Evolutionary conservation across 106 monocot genomes (phyloP), one percentile per base, ranked within the genome.

Genomic region (Dendrobium chrysotoxum): DNA sequence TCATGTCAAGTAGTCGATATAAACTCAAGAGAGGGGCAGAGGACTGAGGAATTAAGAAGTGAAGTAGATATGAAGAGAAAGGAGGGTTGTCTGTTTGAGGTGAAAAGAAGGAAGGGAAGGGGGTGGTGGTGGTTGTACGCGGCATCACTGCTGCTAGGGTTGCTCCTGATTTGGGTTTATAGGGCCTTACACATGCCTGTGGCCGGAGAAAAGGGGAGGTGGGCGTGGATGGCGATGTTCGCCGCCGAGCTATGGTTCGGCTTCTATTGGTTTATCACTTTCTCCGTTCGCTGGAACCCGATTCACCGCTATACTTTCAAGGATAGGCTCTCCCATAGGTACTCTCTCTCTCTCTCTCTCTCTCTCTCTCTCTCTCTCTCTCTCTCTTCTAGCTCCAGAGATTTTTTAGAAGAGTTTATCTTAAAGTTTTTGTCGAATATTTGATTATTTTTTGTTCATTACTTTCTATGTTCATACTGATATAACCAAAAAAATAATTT

Each of bases 211-310:
- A 75, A 46, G 2, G 79, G 82, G 40, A 76, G 88, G 78, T 85
- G 81, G 90, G 80, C 81, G 23, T 90, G 90, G 93, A 40, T 88
- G 21, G 90, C 85, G 28, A 16, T 93, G 71, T 65, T 84, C 31
- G 81, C 81, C 10, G 83, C 93, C 45, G 93, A 93, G 84, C 77
- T 93, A n/a, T 90, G 86, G 89, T 93, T 83, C 61, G 85, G 82
- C 5, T 78, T 90, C 80, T 88, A 90, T 81, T 90, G 90, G 90
- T 42, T 90, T 39, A 45, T 93, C 72, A 89, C 85, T 4, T 85
- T 83, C 28, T 88, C 88, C 12, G 83, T 85, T 21, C 85, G 93
- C 8, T 93, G 90, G 93, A 87, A 81, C 55, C 86, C 88, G 47
- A 41, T 79, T 53, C 81, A 85, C 50, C 82, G 79, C 70, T 39